Evolutionary conservation across 176 grass and related monocot species (phyloP).

Genomic region (Zea mays): DNA sequence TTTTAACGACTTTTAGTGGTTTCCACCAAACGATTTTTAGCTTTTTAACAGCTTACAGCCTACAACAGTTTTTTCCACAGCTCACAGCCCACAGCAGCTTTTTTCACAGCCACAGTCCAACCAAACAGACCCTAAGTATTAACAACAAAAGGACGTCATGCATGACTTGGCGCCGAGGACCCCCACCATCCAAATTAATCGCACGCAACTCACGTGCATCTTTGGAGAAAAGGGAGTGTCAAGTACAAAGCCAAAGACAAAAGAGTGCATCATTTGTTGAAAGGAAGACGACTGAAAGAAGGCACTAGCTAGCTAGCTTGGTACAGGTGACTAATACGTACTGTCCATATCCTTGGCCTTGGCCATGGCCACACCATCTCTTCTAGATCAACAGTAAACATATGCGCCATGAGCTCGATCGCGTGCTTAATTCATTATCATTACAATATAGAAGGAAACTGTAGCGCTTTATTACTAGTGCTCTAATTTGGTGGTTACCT

Average conservation of each 20-base stretch:
- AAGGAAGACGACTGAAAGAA: slow-evolving; percentile 1
- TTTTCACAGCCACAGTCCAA: too few relatives aligned
- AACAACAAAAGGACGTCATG: neutral
- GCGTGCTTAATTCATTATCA: neutral
- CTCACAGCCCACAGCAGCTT: too few relatives aligned
- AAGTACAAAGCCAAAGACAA: slow-evolving; percentile 23
- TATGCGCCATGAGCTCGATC: too few relatives aligned
- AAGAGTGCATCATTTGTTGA: slow-evolving; percentile 14
- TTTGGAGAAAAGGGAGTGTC: neutral
- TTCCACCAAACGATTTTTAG: too few relatives aligned
- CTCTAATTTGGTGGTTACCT: neutral
- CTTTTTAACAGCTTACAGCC: too few relatives aligned
- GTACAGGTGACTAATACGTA: neutral
- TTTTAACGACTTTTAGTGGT: too few relatives aligned
- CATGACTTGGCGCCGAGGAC: neutral
- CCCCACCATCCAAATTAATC: slow-evolving; percentile 1
- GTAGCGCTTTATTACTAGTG: neutral
- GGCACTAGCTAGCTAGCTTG: neutral
- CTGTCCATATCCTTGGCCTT: neutral
- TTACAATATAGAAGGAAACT: neutral
- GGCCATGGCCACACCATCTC: neutral
- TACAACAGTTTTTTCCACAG: too few relatives aligned
- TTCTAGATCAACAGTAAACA: slow-evolving; percentile 14
- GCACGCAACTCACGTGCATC: slow-evolving; percentile 24
- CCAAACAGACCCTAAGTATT: too few relatives aligned